Base-by-base conservation (phyloP, 768 basidiomycete species). In the Russula sp. region DNA sequence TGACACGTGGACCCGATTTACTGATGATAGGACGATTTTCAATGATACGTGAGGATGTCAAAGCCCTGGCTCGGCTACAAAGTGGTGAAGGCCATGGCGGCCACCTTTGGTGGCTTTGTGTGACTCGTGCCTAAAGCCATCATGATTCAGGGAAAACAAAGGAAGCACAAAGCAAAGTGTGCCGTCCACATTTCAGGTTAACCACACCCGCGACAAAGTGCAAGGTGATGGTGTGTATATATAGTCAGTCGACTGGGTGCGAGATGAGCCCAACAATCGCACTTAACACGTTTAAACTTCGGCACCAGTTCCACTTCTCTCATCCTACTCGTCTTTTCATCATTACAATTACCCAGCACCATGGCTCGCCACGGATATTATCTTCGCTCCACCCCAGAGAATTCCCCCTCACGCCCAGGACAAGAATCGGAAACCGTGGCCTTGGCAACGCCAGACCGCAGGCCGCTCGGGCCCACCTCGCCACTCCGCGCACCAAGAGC, bases 311-410 rank as follows among this genome's bases (percentile, higher is more conserved):
- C 32, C 29, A 42, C 34, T 59, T 22, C 20, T 41, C 16, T 39
- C n/a, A 11, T 7, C 22, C n/a, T n/a, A 29, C 16, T 10, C 6
- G 10, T 16, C 50, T 35, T 51, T 5, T 7, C 29, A 38, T 20
- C 16, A 29, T 34, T 39, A 38, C 6, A n/a, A 22, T 43, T 55
- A 43, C 54, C 42, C 35, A 29, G 25, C 34, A 55, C 45, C 18
- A 61, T 61, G 60, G 25, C 25, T 29, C 43, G 54, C 25, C 54
- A 49, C 41, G 11, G 5, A 9, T 61, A 61, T 9, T 11, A 55
- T 49, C 60, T 61, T 10, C 60, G 60, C 47, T 54, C 53, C 29
- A 60, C 53, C 14, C 45, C 16, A 9, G 43, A 43, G n/a, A 41
- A 47, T 13, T 47, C 47, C 39, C 25, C 25, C 25, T 29, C 25